Evolutionary conservation across 2,329 filamentous ascomycete species (phyloP), one percentile per base, ranked within the genome.

Genomic region (Amesomyces nigricolor): DNA sequence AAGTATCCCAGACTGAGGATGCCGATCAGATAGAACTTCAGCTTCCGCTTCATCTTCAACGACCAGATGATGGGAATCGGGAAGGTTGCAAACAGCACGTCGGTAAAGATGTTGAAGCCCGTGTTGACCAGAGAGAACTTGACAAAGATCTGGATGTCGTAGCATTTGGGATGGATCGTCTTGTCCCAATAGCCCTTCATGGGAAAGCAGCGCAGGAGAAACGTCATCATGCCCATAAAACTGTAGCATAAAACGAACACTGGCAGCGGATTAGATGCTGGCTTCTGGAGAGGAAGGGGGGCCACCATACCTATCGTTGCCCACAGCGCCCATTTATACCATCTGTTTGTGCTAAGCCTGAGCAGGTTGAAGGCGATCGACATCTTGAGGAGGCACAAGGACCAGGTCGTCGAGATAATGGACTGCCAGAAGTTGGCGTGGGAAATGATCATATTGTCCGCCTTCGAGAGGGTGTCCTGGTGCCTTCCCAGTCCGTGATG

Each of bases 401-500:
- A 54, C 16, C 56, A 29, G 46, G 30, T 53, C 61, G 78, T 73
- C 19, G 75, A 68, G 43, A 77, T 65, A 47, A 81, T 65, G 7
- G 73, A 72, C 57, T 80, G 74, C 47, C 73, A 70, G 59, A 73
- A 79, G 26, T 70, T 68, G 40, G 73, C 71, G 43, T 75, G 73
- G 1, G 67, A 60, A 50, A 75, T 73, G 2, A 64, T 61, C 14
- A 62, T 61, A 13, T 70, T 67, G 44, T 73, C 71, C 1, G 61
- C 29, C 1, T 54, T 52, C 2, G 66, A 58, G 37, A 78, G 66
- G 3, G 71, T 71, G 4, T 66, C 57, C 9, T 67, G 64, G 58
- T 79, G 77, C 47, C 67, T 71, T 8, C 79, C 79, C 7, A 80
- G 64, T 2, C 77, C 78, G 55, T 75, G 66, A 4, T 71, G 61